Conservation (phyloP, 257 asterid species). For the Anisodus acutangulus region DNA sequence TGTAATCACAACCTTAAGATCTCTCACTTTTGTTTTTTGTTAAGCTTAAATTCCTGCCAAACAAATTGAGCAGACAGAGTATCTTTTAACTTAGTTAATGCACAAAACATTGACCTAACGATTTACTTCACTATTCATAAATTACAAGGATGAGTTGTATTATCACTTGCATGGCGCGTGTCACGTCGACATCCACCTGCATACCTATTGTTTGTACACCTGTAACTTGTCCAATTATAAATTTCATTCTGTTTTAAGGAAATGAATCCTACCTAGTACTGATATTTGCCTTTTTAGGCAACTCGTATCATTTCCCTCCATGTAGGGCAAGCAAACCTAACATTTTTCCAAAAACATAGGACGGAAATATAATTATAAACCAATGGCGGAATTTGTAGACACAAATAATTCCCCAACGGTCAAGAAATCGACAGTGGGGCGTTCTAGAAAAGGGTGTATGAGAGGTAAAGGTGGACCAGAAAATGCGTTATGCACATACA, state of each 20-base stretch:
- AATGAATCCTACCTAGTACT: not conserved
- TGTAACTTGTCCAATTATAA: not conserved
- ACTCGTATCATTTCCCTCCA: not conserved
- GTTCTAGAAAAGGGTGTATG: constrained; percentile 81
- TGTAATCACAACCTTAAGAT: not conserved
- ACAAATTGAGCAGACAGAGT: too few species aligned
- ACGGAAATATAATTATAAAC: not conserved
- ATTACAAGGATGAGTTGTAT: not conserved
- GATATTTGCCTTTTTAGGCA: not conserved
- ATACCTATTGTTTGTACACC: not conserved
- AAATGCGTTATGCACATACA: constrained; percentile 65
- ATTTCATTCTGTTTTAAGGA: not conserved
- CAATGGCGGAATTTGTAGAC: not conserved
- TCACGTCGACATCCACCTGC: not conserved
- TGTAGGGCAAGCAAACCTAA: not conserved
- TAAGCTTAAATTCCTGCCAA: too few species aligned
- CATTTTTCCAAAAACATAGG: not conserved
- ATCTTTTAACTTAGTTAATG: too few species aligned
- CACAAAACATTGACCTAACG: not conserved
- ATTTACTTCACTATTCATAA: not conserved
- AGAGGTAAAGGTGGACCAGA: constrained; percentile 89
- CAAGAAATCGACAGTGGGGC: constrained; percentile 45
- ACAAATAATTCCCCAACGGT: not conserved
- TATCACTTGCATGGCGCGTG: not conserved
- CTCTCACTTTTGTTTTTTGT: too few species aligned